Base-by-base conservation (phyloP, 305 asterid genomes). In the Fraxinus dipetala region DNA sequence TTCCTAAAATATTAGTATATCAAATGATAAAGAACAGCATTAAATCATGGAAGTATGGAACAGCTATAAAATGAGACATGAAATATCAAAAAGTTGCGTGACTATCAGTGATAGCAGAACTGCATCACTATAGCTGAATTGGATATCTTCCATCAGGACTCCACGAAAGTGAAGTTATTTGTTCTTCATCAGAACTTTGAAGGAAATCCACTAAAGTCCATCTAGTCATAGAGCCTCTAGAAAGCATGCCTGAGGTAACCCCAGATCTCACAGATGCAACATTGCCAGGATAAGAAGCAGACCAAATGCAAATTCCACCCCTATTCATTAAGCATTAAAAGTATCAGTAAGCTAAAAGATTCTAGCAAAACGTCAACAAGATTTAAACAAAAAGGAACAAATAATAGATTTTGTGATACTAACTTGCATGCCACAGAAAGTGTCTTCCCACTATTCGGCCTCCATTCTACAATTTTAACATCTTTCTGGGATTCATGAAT, bases 101-200 rank as follows among this genome's bases (percentile, higher is more conserved):
- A n/a, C 40, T 36, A 82, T 10, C 67, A 28, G 74, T 28, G 74
- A 67, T 67, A 11, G 74, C 74, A 67, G 36, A 67, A 56, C 20
- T 65, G 79, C 81, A 67, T 72, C 74, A 65, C 5, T 30, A 72
- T 13, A 79, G 81, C 22, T 78, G 31, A 34, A 83, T 74, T 4
- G 98, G 98, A 94, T 94, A 96, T 93, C 95, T 94, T 89, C 99
- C 99, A 87, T 92, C 95, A 28, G 98, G 98, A 86, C 98, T 94
- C 99, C 99, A 96, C 2, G 99, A 92, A 78, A 96, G 92, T 78
- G 98, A 90, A 90, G 92, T 93, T 80, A 91, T 87, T 87, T 89
- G 95, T 85, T 93, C 97, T 72, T 86, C 84, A 83, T 94, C 93
- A 65, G 78, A 85, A 91, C 92, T 89, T 82, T 75, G 94, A 86